Base-by-base conservation (phyloP, 2,329 filamentous ascomycete species). In the Beauveria bassiana region DNA sequence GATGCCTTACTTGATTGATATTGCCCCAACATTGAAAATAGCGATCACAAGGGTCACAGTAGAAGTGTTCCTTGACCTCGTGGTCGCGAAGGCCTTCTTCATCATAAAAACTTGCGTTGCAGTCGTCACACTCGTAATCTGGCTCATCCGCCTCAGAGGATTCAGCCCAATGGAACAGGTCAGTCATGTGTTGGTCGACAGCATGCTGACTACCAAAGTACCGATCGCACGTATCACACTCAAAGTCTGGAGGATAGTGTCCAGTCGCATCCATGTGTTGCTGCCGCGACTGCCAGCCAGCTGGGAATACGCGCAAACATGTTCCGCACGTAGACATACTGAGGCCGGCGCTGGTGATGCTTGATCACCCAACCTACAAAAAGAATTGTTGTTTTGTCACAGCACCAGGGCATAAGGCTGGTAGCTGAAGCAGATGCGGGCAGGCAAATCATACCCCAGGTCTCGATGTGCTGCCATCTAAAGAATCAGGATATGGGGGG, bases 241-340 rank as follows among this genome's bases (percentile, higher is more conserved):
- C 18, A 51, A 34, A 51, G 75, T 46, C 49, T 24, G 60, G 62
- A 18, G 38, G 5, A 34, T 26, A 20, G 40, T 64, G 62, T 22
- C 62, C 62, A 14, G 54, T 64, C 22, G 59, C 62, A 28, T 57
- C 31, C 47, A 31, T 50, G 47, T 50, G 47, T 50, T 50, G 47
- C 47, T 50, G 47, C 47, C 47, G 47, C 68, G n/a, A 72, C 51
- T 31, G 47, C 24, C 24, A 50, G 47, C 47, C 47, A 50, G 47
- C 24, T 18, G 24, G 47, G 16, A 49, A 50, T 50, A 50, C 47
- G 26, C 47, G 47, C 47, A 24, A 50, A 50, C 26, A 50, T 18
- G 47, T 50, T 50, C 26, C 47, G 14, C 47, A 49, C 14, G 46
- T 49, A 22, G 46, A 28, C 46, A 49, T 49, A 34, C 31, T 34